phyloP scores from a whole-genome alignment of 345 rosid species.

The Draba incana region DNA sequence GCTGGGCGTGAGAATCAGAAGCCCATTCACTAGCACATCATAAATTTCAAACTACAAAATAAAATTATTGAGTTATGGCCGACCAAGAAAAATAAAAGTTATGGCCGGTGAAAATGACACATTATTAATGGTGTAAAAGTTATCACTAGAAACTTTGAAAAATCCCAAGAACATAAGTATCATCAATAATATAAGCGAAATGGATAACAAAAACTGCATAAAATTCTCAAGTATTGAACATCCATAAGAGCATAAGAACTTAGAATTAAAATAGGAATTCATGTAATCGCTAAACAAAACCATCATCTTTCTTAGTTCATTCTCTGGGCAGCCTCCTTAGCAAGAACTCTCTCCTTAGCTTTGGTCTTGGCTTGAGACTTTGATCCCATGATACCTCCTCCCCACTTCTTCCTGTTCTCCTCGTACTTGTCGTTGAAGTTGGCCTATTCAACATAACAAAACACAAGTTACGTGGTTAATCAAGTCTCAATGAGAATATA shows the following conservation, averaged over 20 bases:
- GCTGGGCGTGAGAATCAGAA: background rate
- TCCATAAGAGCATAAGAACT: background rate
- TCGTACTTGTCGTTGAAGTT: constrained; percentile 78
- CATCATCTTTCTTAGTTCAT: constrained; percentile 45
- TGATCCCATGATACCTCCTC: constrained; percentile 87
- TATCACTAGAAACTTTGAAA: too few relatives aligned
- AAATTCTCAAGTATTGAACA: constrained; percentile 1
- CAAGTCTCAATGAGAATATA: background rate
- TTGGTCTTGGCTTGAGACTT: constrained; percentile 76
- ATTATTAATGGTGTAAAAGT: too few relatives aligned
- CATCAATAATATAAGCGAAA: background rate
- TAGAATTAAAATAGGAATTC: background rate
- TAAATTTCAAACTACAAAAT: too few relatives aligned
- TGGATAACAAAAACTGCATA: constrained; percentile 32
- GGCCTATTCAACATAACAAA: constrained; percentile 47
- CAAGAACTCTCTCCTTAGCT: constrained; percentile 69
- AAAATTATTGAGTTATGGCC: too few relatives aligned
- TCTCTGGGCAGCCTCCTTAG: constrained; percentile 78
- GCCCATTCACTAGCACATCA: background rate
- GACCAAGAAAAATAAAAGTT: too few relatives aligned
- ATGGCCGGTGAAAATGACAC: too few relatives aligned
- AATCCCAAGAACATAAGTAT: too few relatives aligned
- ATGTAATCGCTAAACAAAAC: constrained; percentile 9
- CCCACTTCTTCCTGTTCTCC: constrained; percentile 84
- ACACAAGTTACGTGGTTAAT: background rate